Percentiles rank a stretch among this genome's conserved stretches.
Evolutionary conservation across 768 basidiomycete genomes (phyloP).

Genomic region (Rhizopogon vesiculosus): DNA sequence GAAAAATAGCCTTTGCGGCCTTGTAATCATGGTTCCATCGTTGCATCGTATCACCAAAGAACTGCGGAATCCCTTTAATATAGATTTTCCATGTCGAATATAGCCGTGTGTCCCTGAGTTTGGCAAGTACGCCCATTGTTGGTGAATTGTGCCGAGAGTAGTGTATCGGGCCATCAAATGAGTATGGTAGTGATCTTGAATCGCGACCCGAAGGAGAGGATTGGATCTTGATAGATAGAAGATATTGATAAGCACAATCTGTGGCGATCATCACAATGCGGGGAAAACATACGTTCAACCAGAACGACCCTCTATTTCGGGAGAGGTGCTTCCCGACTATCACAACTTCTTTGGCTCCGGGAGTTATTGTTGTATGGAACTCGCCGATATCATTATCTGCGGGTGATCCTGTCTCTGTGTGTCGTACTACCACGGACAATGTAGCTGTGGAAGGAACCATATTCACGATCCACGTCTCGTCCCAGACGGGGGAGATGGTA

Average conservation of each 20-base stretch:
- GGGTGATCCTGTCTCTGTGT: constrained; percentile 58
- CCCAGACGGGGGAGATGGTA: constrained; percentile 65
- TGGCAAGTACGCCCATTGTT: constrained; percentile 59
- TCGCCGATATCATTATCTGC: constrained; percentile 64
- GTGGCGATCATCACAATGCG: background rate
- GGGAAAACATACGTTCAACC: constrained; percentile 50
- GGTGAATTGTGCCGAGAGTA: constrained; percentile 71
- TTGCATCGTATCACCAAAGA: constrained; percentile 59
- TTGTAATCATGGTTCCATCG: constrained; percentile 64
- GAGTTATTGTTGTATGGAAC: constrained; percentile 45
- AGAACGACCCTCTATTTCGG: constrained; percentile 55
- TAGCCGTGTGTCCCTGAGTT: constrained; percentile 53
- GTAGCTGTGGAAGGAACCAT: constrained; percentile 65
- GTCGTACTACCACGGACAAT: constrained; percentile 56
- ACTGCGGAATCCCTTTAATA: constrained; percentile 51
- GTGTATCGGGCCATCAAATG: constrained; percentile 70
- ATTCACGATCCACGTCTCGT: constrained; percentile 68
- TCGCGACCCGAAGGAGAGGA: constrained; percentile 40
- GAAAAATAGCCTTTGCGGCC: constrained; percentile 69
- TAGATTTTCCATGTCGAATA: constrained; percentile 81
- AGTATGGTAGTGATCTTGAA: constrained; percentile 45
- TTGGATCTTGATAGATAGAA: constrained; percentile 42
- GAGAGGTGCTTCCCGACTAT: constrained; percentile 51
- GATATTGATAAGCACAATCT: constrained; percentile 2
- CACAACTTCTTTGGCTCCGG: constrained; percentile 61